A percentile compares a stretch with the other conserved stretches of the same genome.
Evolutionary conservation across 257 asterid species (phyloP).

Genomic region (Petrea volubilis): DNA sequence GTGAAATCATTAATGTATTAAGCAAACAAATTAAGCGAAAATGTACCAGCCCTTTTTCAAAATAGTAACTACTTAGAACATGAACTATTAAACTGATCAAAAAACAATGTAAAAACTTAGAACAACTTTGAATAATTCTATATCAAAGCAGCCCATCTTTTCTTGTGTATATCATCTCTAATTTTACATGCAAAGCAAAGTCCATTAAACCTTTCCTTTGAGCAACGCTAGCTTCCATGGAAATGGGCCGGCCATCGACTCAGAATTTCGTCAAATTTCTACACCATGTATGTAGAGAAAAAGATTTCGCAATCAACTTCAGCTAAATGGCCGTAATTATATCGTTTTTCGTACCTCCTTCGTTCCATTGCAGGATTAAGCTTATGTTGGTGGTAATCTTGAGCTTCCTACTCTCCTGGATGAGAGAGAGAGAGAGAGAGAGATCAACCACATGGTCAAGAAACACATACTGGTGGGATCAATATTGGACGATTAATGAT

Average conservation of each 20-base stretch:
- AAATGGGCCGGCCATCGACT: not conserved
- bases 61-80: not conserved
- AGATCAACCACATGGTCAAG: not conserved
- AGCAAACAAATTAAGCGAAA: not conserved
- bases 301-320: not conserved
- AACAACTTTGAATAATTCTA: not conserved
- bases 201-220: slow-evolving; percentile 16
- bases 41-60: not conserved
- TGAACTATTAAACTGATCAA: not conserved
- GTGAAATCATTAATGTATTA: not conserved
- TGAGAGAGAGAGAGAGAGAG: not conserved
- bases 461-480: not conserved
- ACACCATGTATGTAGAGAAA: not conserved
- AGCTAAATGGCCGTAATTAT: not conserved
- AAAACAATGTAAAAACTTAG: not conserved
- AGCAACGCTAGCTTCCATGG: not conserved
- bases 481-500: not conserved
- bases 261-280: not conserved
- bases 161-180: not conserved
- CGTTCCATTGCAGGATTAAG: not conserved
- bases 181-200: slow-evolving; percentile 22
- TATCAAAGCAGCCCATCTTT: not conserved
- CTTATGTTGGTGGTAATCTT: slow-evolving; percentile 38
- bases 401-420: slow-evolving; percentile 48
- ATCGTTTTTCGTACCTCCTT: not conserved